Conservation (phyloP, 768 basidiomycete genomes). For the Coprinellus micaceus region DNA sequence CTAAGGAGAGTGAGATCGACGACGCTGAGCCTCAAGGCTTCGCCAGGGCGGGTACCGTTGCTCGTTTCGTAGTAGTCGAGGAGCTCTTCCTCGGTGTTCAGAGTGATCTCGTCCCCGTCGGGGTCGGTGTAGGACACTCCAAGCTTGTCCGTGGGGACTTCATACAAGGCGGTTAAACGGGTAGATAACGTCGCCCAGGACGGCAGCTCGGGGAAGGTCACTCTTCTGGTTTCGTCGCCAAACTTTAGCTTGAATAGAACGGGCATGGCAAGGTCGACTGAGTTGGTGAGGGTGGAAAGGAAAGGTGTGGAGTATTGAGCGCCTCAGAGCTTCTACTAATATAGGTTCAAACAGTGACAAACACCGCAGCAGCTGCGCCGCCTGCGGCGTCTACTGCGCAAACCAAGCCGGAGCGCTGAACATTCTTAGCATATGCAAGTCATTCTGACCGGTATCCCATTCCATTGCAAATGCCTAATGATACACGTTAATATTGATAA, state of each 20-base stretch:
- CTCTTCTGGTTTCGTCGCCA: slow-evolving; percentile 57
- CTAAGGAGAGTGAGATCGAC: slow-evolving; percentile 50
- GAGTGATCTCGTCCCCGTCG: slow-evolving; percentile 73
- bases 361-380: slow-evolving; percentile 33
- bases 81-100: slow-evolving; percentile 76
- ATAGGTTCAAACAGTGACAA: no score
- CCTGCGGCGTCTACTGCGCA: slow-evolving; percentile 27
- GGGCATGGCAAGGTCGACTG: slow-evolving; percentile 34
- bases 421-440: slow-evolving; percentile 4
- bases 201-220: slow-evolving; percentile 49
- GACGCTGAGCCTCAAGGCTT: slow-evolving; percentile 57
- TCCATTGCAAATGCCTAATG: background rate
- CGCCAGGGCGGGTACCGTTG: slow-evolving; percentile 18
- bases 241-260: slow-evolving; percentile 65
- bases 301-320: slow-evolving; percentile 2
- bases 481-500: slow-evolving; percentile 1
- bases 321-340: no score
- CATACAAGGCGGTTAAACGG: slow-evolving; percentile 49
- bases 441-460: no score
- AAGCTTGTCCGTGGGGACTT: slow-evolving; percentile 53
- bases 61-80: slow-evolving; percentile 58
- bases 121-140: slow-evolving; percentile 69
- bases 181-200: slow-evolving; percentile 54
- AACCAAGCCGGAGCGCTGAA: background rate
- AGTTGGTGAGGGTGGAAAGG: slow-evolving; percentile 6